A percentile compares a stretch with the other conserved stretches of the same genome.
Evolutionary conservation across 2,329 filamentous ascomycete genomes (phyloP).

Genomic region (Sphaceloma murrayae): DNA sequence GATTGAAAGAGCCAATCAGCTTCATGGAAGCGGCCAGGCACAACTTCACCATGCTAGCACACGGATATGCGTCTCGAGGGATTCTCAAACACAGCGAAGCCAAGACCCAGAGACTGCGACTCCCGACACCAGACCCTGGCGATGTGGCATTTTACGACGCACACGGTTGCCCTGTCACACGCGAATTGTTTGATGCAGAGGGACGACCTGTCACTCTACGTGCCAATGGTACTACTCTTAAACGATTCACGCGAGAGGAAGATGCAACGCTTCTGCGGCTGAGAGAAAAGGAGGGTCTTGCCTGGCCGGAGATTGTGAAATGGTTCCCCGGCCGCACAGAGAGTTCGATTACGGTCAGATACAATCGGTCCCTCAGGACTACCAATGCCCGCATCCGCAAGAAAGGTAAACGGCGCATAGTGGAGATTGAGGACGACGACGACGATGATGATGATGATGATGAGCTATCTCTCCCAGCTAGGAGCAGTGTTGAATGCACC

Average conservation of each 20-base stretch:
- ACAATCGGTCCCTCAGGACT: conserved; percentile 19
- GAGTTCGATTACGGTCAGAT: conserved; percentile 25
- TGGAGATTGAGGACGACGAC: conserved; percentile 1
- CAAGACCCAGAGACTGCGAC: no score
- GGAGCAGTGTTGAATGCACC: no score
- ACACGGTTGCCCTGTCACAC: background rate
- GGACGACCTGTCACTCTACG: background rate
- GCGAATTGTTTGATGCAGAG: background rate
- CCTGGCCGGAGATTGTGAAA: conserved; percentile 31
- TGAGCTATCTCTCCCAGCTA: no score
- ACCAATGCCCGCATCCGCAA: no score
- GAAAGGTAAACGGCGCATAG: conserved; percentile 1
- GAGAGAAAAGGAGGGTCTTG: conserved; percentile 32
- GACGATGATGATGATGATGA: no score
- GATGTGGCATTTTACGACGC: background rate
- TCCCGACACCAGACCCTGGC: background rate
- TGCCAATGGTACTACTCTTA: background rate
- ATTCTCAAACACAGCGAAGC: background rate
- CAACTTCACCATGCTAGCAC: conserved; percentile 9
- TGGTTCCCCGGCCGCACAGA: conserved; percentile 29
- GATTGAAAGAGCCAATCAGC: no score
- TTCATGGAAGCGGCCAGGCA: conserved; percentile 3
- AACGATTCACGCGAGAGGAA: conserved; percentile 25
- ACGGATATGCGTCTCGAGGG: conserved; percentile 12
- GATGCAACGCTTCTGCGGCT: conserved; percentile 31